Percentiles rank a stretch among this genome's conserved stretches.
Conservation (phyloP, 225 moss, liverwort and hornwort species). For the Pleurozium schreberi region DNA sequence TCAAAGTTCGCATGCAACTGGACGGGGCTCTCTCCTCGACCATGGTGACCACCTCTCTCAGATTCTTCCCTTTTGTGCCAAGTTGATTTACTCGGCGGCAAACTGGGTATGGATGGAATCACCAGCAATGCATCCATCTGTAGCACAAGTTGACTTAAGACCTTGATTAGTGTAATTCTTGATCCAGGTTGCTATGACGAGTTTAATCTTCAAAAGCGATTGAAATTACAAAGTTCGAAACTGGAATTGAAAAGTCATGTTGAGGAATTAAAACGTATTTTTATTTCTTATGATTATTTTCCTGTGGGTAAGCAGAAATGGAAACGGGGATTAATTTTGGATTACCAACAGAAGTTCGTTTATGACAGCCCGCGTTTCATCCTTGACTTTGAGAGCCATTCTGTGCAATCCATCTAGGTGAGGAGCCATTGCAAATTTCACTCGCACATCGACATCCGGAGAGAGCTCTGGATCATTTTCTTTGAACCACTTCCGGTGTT, state of each 20-base stretch:
- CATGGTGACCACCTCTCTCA: slow-evolving; percentile 9
- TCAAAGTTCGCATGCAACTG: slow-evolving; percentile 85
- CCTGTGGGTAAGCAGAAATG: background rate
- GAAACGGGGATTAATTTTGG: background rate
- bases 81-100: slow-evolving; percentile 19
- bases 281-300: background rate
- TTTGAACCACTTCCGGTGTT: slow-evolving; percentile 63
- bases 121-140: slow-evolving; percentile 33
- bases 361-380: slow-evolving; percentile 52
- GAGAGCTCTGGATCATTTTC: slow-evolving; percentile 50
- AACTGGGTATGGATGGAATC: slow-evolving; percentile 38
- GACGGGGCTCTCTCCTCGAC: slow-evolving; percentile 64
- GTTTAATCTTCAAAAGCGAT: background rate
- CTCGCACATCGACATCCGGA: slow-evolving; percentile 59
- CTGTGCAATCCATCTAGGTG: slow-evolving; percentile 54
- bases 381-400: slow-evolving; percentile 68
- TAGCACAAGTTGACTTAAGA: background rate
- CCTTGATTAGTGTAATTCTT: background rate
- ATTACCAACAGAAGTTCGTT: slow-evolving; percentile 62
- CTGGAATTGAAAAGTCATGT: background rate
- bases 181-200: background rate
- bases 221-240: background rate
- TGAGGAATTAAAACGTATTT: background rate
- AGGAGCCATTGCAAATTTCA: slow-evolving; percentile 67
- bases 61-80: background rate